Conservation (phyloP, 2,329 filamentous ascomycete species). For the Cladorrhinum sp. region DNA sequence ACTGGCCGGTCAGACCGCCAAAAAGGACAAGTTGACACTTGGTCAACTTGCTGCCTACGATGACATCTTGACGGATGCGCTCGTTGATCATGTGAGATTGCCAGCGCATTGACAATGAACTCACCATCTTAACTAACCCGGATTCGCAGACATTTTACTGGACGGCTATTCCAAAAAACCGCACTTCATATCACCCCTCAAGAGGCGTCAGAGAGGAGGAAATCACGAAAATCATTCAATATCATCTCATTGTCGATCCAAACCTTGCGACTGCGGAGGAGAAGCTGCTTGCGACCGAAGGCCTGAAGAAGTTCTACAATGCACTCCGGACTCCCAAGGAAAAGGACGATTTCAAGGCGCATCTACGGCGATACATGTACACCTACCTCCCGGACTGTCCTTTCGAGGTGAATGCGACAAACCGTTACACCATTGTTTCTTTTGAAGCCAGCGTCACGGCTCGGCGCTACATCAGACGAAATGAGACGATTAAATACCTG, state of each 20-base stretch:
- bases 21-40: slow-evolving; percentile 75
- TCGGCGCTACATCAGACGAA: slow-evolving; percentile 71
- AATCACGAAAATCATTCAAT: slow-evolving; percentile 59
- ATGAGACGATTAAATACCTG: slow-evolving; percentile 86
- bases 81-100: slow-evolving; percentile 83
- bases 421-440: slow-evolving; percentile 87
- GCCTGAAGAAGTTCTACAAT: slow-evolving; percentile 68
- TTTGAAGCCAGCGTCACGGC: slow-evolving; percentile 88
- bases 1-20: slow-evolving; percentile 31
- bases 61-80: slow-evolving; percentile 89
- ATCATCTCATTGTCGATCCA: slow-evolving; percentile 70
- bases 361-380: slow-evolving; percentile 85
- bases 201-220: slow-evolving; percentile 70
- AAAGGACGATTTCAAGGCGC: slow-evolving; percentile 79
- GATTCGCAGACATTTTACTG: slow-evolving; percentile 79
- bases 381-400: slow-evolving; percentile 93
- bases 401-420: slow-evolving; percentile 87
- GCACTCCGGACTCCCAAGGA: slow-evolving; percentile 71
- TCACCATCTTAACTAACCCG: neutral
- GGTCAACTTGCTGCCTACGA: slow-evolving; percentile 89
- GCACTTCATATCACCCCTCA: slow-evolving; percentile 78
- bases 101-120: neutral
- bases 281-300: slow-evolving; percentile 68
- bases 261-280: slow-evolving; percentile 68
- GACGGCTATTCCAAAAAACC: slow-evolving; percentile 94